Conservation (phyloP, 805 yeast genomes). For the Debaryomyces tyrocola region DNA sequence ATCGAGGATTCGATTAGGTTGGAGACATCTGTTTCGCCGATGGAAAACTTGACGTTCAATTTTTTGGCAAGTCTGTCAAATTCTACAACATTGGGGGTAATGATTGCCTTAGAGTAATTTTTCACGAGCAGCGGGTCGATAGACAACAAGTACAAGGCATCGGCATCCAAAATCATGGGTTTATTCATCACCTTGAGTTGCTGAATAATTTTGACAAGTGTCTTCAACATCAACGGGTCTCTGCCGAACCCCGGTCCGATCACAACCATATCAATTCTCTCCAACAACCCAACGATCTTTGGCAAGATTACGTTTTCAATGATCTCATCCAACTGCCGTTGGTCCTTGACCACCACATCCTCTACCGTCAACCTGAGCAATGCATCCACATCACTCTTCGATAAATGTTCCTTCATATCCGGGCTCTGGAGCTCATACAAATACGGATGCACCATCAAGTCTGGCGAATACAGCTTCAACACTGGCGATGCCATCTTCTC, state of each 20-base stretch:
- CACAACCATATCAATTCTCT: constrained; percentile 75
- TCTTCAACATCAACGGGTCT: constrained; percentile 63
- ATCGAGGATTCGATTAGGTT: constrained; percentile 31
- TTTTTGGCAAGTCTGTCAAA: constrained; percentile 66
- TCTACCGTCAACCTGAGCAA: constrained; percentile 14
- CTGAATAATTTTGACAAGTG: constrained; percentile 56
- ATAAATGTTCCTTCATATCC: constrained; percentile 16
- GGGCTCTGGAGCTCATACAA: constrained; percentile 50
- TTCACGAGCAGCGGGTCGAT: constrained; percentile 53
- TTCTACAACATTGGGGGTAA: constrained; percentile 92
- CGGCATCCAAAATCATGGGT: constrained; percentile 89
- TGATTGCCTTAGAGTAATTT: constrained; percentile 58
- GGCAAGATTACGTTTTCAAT: constrained; percentile 51
- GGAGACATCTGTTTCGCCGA: constrained; percentile 14
- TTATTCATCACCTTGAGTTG: constrained; percentile 55
- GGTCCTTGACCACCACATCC: constrained; percentile 22
- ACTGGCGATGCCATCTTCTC: constrained; percentile 74
- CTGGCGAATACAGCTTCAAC: constrained; percentile 87
- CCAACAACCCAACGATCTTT: constrained; percentile 54
- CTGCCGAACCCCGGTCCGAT: constrained; percentile 96
- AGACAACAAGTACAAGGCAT: constrained; percentile 71
- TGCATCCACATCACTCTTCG: constrained; percentile 17
- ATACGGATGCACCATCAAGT: constrained; percentile 95
- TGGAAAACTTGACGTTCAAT: constrained; percentile 33
- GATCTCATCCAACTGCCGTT: constrained; percentile 24